These are phyloP conservation scores for Kwoniella newhampshirensis DNA, from an alignment of 768 basidiomycete genomes.

Conservation along the genomic window DNA sequence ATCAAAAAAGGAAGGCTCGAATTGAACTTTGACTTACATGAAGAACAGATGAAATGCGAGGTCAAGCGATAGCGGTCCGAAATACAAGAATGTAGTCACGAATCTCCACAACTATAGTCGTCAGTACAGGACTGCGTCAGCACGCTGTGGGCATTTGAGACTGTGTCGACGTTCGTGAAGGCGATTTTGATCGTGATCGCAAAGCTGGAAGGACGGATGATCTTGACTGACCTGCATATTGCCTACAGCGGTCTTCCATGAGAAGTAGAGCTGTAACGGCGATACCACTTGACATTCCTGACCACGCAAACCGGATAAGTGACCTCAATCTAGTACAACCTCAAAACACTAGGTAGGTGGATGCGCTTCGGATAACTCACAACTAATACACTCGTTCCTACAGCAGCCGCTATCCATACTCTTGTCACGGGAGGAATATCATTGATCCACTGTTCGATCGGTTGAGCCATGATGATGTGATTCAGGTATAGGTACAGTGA, in stretches of 20 bases:
- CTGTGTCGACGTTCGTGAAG: too few species aligned
- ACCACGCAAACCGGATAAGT: constrained; percentile 61
- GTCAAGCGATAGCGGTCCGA: constrained; percentile 87
- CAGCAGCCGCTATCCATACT: constrained; percentile 75
- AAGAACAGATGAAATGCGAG: constrained; percentile 98
- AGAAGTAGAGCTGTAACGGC: constrained; percentile 88
- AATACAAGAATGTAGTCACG: constrained; percentile 91
- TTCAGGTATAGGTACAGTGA: too few species aligned
- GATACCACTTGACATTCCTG: constrained; percentile 93
- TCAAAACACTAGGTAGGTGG: too few species aligned
- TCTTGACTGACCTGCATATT: constrained; percentile 68
- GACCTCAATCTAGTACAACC: too few species aligned
- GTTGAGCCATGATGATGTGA: constrained; percentile 44
- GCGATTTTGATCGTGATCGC: too few species aligned
- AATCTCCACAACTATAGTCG: constrained; percentile 73
- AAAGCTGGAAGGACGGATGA: background rate
- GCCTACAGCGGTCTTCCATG: constrained; percentile 76
- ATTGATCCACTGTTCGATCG: constrained; percentile 83
- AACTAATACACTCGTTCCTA: constrained; percentile 78
- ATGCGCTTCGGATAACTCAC: too few species aligned
- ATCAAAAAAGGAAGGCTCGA: too few species aligned
- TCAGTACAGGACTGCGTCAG: too few species aligned
- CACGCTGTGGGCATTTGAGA: too few species aligned
- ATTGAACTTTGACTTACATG: constrained; percentile 74
- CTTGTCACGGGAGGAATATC: constrained; percentile 91